A percentile compares a stretch with the other conserved stretches of the same genome.
These are phyloP conservation scores for Ogataea populi-albae DNA, from an alignment of 805 yeast species.

Conservation along the genomic window DNA sequence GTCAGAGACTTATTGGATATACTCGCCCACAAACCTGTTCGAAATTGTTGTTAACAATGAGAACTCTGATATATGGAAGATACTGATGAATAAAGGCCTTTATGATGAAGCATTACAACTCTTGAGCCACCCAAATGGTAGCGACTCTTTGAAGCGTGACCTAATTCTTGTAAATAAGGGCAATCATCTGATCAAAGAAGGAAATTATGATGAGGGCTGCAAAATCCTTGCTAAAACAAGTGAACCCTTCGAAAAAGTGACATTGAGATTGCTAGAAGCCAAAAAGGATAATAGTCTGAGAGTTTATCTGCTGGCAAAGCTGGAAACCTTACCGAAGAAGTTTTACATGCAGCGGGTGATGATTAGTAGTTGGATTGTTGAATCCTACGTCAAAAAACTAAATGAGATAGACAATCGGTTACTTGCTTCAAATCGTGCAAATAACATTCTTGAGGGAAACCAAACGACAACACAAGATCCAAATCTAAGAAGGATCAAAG, in stretches of 20 bases:
- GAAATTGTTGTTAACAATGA: constrained; percentile 75
- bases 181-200: constrained; percentile 36
- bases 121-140: constrained; percentile 28
- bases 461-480: constrained; percentile 6
- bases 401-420: constrained; percentile 38
- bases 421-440: constrained; percentile 2
- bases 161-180: constrained; percentile 55
- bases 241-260: constrained; percentile 66
- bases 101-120: constrained; percentile 66
- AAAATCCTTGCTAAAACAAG: constrained; percentile 58
- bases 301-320: constrained; percentile 43
- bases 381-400: constrained; percentile 49
- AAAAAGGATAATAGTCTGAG: constrained; percentile 43
- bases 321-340: constrained; percentile 31
- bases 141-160: constrained; percentile 41
- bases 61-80: constrained; percentile 70
- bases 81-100: constrained; percentile 46
- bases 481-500: constrained; percentile 28
- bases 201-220: constrained; percentile 43
- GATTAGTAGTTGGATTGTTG: constrained; percentile 65
- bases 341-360: constrained; percentile 46
- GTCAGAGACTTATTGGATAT: constrained; percentile 72
- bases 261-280: constrained; percentile 50
- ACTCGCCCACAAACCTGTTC: constrained; percentile 54
- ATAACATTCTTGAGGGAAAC: constrained; percentile 9